A percentile compares a stretch with the other conserved stretches of the same genome.
These are phyloP conservation scores for Fraxinus angustifolia DNA, from an alignment of 305 asterid species.

Conservation along the genomic window DNA sequence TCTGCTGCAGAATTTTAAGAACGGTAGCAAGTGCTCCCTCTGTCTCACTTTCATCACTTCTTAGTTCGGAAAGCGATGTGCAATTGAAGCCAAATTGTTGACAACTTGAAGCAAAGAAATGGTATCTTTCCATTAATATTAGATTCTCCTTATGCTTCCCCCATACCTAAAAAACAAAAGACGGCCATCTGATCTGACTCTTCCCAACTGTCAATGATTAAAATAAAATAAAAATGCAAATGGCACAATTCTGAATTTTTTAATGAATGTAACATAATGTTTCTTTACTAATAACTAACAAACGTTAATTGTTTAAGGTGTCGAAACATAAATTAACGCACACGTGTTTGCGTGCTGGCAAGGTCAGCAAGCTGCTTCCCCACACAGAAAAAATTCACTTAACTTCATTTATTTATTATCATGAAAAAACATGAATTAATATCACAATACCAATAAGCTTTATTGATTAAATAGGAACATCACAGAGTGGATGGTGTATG, in stretches of 20 bases:
- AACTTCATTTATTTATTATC: background rate
- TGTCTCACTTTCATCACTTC: slow-evolving; percentile 75
- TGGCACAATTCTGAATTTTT: background rate
- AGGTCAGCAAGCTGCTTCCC: background rate
- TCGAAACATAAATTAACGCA: background rate
- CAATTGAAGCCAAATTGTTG: slow-evolving; percentile 58
- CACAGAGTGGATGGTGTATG: background rate
- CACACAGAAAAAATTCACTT: background rate
- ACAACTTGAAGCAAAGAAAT: slow-evolving; percentile 86
- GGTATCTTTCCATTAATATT: slow-evolving; percentile 87
- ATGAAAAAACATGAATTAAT: background rate
- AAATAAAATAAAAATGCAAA: background rate
- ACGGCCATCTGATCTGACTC: background rate
- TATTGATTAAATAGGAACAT: background rate
- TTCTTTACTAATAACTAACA: background rate
- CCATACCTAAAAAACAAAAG: slow-evolving; percentile 60
- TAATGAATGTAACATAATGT: background rate
- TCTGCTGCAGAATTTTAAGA: slow-evolving; percentile 54
- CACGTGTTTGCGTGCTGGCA: background rate
- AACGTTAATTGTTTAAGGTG: background rate
- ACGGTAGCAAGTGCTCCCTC: slow-evolving; percentile 72
- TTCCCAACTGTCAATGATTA: background rate
- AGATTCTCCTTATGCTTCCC: slow-evolving; percentile 71
- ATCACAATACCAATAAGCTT: background rate
- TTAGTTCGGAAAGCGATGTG: slow-evolving; percentile 60